phyloP scores from a whole-genome alignment of 148 eudicot species.

The Rhododendron molle region DNA sequence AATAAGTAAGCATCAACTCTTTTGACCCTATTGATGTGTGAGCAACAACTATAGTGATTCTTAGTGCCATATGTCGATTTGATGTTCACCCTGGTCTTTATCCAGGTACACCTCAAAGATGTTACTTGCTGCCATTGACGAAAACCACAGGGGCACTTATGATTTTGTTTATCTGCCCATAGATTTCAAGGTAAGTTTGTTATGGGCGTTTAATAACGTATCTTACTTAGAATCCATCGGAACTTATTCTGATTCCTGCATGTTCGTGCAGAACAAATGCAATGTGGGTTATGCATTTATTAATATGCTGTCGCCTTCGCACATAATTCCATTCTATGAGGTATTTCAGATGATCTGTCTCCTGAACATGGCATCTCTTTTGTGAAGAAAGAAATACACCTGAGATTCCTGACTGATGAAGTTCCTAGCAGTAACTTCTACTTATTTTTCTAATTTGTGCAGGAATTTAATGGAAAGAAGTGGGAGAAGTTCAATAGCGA shows the following conservation, averaged over 20 bases:
- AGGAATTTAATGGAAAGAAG: constrained; percentile 87
- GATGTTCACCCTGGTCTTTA: background rate
- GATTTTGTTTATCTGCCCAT: constrained; percentile 94
- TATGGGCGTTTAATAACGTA: background rate
- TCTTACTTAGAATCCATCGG: background rate
- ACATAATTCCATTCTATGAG: constrained; percentile 74
- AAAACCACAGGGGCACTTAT: constrained; percentile 68
- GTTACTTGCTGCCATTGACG: constrained; percentile 93
- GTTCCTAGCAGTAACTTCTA: background rate
- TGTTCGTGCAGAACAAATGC: constrained; percentile 79
- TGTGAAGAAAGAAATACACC: background rate
- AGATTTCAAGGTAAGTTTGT: constrained; percentile 78
- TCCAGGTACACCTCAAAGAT: constrained; percentile 96
- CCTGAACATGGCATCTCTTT: background rate
- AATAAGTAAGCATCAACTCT: constrained; percentile 40
- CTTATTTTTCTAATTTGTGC: background rate
- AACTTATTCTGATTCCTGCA: constrained; percentile 6
- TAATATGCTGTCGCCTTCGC: constrained; percentile 80
- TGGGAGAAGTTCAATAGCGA: constrained; percentile 98
- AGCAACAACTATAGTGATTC: background rate
- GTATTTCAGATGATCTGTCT: constrained; percentile 25
- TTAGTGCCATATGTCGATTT: background rate
- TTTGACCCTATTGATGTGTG: background rate
- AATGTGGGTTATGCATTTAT: constrained; percentile 97
- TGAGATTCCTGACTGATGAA: background rate